Conservation (phyloP, 352 stramenopile genomes). For the Phytophthora pisi region DNA sequence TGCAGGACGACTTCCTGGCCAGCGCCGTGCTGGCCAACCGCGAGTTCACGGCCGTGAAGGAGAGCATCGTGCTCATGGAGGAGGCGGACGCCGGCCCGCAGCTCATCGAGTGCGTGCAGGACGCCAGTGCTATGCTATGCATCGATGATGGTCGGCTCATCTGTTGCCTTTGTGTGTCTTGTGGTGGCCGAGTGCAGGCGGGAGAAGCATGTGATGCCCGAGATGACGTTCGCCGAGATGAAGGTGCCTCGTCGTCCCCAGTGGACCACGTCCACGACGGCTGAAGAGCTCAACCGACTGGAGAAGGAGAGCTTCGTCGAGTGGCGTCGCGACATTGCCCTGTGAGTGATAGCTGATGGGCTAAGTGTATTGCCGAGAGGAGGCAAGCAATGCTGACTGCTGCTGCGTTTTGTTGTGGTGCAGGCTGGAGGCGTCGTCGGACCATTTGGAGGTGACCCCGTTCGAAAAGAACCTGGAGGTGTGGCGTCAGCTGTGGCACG, state of each 20-base stretch:
- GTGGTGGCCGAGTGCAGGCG: conserved; percentile 36
- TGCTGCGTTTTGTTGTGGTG: not conserved
- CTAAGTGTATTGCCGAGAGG: not conserved
- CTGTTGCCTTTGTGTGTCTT: not conserved
- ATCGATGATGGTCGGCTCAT: not conserved
- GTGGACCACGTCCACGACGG: conserved; percentile 95
- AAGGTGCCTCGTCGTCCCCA: conserved; percentile 95
- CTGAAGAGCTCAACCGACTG: conserved; percentile 93
- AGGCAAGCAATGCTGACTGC: conserved; percentile 15
- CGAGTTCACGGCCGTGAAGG: conserved; percentile 92
- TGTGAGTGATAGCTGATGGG: conserved; percentile 43
- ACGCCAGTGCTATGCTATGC: not conserved
- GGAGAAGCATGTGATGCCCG: conserved; percentile 57
- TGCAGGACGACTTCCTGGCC: conserved; percentile 93
- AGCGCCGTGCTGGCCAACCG: conserved; percentile 91
- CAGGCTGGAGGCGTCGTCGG: conserved; percentile 78
- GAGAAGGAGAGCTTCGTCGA: conserved; percentile 98
- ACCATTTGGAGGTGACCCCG: conserved; percentile 94
- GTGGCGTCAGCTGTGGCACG: conserved; percentile 99
- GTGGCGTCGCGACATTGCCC: conserved; percentile 97
- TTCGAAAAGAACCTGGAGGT: conserved; percentile 99
- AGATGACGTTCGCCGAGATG: conserved; percentile 95
- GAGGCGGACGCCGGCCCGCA: conserved; percentile 56
- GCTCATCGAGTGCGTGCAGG: conserved; percentile 64
- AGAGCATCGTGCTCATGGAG: conserved; percentile 86